Evolutionary conservation across 129 eudicot genomes (phyloP), one percentile per base, ranked within the genome.

Genomic region (Pittosporum tobira): DNA sequence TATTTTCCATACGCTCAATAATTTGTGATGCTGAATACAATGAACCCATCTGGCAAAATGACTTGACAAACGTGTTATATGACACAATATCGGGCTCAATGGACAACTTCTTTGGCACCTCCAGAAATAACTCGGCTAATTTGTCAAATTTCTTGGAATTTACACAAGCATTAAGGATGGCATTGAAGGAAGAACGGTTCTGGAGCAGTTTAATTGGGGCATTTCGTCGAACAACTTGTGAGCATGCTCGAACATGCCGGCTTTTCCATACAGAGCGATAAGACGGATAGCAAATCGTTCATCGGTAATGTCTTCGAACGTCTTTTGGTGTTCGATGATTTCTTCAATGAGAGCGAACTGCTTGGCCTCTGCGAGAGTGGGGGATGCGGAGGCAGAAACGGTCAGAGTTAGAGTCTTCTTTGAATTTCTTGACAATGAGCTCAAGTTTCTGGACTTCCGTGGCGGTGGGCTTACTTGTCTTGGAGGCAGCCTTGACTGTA

Each of bases 211-310:
- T 63, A 64, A 20, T 1, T 84, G 48, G 26, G 87, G 84, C 93
- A 84, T 73, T 79, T 84, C 93, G 18, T 79, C 87, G 63, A 84
- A 84, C 84, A 84, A 14, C 55, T 84, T 64, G 14, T 56, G 76
- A 26, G 93, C 87, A 36, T 79, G 71, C 4, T 77, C 79, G n/a
- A n/a, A n/a, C n/a, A n/a, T n/a, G n/a, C 75, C 37, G 9, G 87
- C 61, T 57, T 67, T 70, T 2, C 84, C 87, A 51, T 84, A 84
- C 14, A 76, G 51, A 3, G 64, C 34, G 15, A 79, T 67, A 23
- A 84, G 61, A 40, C 84, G 63, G 26, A 19, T 65, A 1, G 72
- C 72, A 40, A 79, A 84, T 28, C 70, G 38, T 56, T 84, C 93
- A 4, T 67, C 42, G 43, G 53, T 44, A 52, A 84, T 76, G 9